Evolutionary conservation across 1,139 yeast genomes (phyloP), one percentile per base, ranked within the genome.

Genomic region (Pichia sp.): DNA sequence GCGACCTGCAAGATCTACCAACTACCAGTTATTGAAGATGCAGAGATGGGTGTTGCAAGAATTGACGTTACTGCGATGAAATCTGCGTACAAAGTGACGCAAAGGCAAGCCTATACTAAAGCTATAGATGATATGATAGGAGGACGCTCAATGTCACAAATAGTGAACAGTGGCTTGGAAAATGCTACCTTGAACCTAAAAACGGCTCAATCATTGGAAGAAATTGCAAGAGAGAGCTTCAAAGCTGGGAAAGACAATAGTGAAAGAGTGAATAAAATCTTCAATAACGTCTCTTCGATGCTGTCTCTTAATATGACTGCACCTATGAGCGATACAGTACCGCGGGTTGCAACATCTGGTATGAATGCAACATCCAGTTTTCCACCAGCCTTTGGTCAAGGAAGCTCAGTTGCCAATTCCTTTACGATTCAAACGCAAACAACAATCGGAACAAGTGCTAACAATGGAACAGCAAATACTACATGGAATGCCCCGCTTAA

Each of bases 1-100:
- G 64, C 60, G 20, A 84, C 85, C 52, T 77, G 85, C 32, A 53
- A 64, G 3, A 72, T 84, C 48, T 86, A 81, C 54, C 80, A 77
- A 8, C 60, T 87, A 16, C 73, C 68, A n/a, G 57, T 69, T 0
- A 41, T 60, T 1, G 47, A 56, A 11, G 67, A 63, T 23, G 6
- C 14, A 4, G 41, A 38, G 10, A 58, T 59, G 14, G 64, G 62
- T 1, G 60, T 58, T 5, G 41, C 58, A 1, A 56, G 69, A 34
- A 66, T 84, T 12, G 87, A 80, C 44, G 59, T 86, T 28, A 37
- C 49, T 1, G 35, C 50, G 1, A 29, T 51, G 5, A 47, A 47
- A 27, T 33, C 40, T 3, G 28, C 42, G 0, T 54, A 63, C 15
- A 74, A 74, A 55, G 72, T 61, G 52, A 76, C 64, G 51, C 69